Evolutionary conservation across 768 basidiomycete species (phyloP), one percentile per base, ranked within the genome.

Genomic region (Suillus subluteus): DNA sequence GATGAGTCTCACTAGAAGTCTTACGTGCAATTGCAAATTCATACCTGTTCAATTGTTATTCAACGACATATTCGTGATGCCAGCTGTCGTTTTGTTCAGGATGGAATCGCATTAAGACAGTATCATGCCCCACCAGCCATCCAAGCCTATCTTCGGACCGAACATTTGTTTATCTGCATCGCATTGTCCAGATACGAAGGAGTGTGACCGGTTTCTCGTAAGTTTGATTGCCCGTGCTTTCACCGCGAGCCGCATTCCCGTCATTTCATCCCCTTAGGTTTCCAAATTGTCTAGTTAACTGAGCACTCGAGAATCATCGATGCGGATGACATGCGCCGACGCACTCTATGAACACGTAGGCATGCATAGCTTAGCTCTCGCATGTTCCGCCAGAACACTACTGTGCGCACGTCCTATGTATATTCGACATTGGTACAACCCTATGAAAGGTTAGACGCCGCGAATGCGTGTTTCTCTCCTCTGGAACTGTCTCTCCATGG

Each of bases 21-120:
- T 26, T 30, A 23, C 12, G 43, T 12, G 18, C n/a, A 21, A 43
- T 61, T 61, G 59, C 59, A 61, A 61, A 61, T 61, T 30, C 41
- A 41, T 8, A 11, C 18, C 18, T 32, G 26, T 43, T 43, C 26
- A 11, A 61, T 43, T 26, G 21, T 30, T 32, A 18, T 35, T 35
- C 11, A 3, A 55, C 35, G 54, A 21, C 52, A 41, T 32, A 32
- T 43, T 43, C 30, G 30, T 41, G 40, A 61, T 40, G 6, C 4
- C 11, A 6, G 58, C 40, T 40, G 38, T 59, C 18, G 26, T 61
- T 26, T 43, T 40, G 40, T 41, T 21, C 58, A 61, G 11, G 23
- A 35, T 30, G 37, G 38, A 26, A 59, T 41, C 9, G 5, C 40
- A 40, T 26, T 38, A 41, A 26, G 8, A 30, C 52, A 30, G 52